Evolutionary conservation across 495 filamentous ascomycete genomes (phyloP).

Genomic region (Immersiella caudata): DNA sequence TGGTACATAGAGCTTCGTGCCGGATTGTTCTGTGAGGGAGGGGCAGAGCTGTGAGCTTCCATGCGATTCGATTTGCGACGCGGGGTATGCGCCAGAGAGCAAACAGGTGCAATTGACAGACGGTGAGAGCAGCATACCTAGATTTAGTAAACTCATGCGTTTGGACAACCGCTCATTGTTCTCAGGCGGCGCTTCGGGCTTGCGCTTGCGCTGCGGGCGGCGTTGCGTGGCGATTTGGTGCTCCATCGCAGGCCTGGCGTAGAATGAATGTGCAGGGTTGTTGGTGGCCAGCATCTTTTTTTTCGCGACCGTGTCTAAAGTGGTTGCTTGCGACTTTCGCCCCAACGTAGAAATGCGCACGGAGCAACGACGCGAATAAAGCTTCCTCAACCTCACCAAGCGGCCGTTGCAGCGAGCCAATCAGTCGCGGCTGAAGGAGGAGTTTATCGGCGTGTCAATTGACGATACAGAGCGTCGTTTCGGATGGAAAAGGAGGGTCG

Average conservation of each 20-base stretch:
- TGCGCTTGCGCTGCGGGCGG: constrained; percentile 48
- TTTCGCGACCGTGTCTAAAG: constrained; percentile 12
- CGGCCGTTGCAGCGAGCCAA: background rate
- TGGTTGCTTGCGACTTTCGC: constrained; percentile 3
- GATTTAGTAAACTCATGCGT: constrained; percentile 75
- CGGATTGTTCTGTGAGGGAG: constrained; percentile 51
- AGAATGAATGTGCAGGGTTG: constrained; percentile 17
- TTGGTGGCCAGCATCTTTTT: constrained; percentile 19
- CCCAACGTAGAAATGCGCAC: constrained; percentile 8
- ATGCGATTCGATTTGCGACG: constrained; percentile 12
- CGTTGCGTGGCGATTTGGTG: constrained; percentile 14
- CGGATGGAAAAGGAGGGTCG: constrained; percentile 10
- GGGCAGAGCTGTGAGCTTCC: constrained; percentile 24
- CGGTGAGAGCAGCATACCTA: constrained; percentile 61
- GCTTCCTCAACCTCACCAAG: background rate
- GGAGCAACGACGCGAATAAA: constrained; percentile 6
- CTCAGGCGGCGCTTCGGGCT: constrained; percentile 51
- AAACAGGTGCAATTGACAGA: constrained; percentile 5
- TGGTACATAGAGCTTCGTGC: constrained; percentile 58
- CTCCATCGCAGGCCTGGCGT: constrained; percentile 15
- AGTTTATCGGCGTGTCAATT: background rate
- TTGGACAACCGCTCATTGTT: constrained; percentile 69
- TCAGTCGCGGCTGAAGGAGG: background rate
- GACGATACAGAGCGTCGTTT: constrained; percentile 3
- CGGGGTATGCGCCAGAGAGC: background rate